These are phyloP conservation scores for Exophiala mesophila DNA, from an alignment of 2,329 filamentous ascomycete genomes.

Conservation along the genomic window DNA sequence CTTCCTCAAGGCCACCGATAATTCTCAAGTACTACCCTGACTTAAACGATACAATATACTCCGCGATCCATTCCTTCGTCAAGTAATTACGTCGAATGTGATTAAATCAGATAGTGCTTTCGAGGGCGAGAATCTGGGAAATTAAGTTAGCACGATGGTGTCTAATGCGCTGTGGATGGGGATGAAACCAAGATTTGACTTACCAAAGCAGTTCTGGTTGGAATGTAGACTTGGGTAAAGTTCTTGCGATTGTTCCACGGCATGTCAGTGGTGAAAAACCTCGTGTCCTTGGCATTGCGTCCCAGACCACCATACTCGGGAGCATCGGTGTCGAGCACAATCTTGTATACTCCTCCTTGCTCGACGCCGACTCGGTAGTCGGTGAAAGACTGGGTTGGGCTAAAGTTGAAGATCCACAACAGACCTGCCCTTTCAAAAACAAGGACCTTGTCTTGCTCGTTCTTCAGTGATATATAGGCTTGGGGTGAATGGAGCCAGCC, in stretches of 20 bases:
- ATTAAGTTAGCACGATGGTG: slow-evolving; percentile 23
- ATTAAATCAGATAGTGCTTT: slow-evolving; percentile 39
- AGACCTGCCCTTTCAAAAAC: slow-evolving; percentile 90
- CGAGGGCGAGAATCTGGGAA: slow-evolving; percentile 51
- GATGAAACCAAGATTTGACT: slow-evolving; percentile 4
- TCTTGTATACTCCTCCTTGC: slow-evolving; percentile 73
- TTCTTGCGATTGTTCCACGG: slow-evolving; percentile 87
- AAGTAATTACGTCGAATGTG: too few relatives aligned
- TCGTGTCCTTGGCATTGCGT: slow-evolving; percentile 70
- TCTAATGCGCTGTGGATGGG: too few relatives aligned
- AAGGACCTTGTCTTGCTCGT: slow-evolving; percentile 88
- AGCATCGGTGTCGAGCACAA: slow-evolving; percentile 78
- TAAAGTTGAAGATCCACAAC: slow-evolving; percentile 95
- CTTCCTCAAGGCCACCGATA: too few relatives aligned
- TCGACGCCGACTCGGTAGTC: slow-evolving; percentile 93
- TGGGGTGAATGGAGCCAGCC: slow-evolving; percentile 84
- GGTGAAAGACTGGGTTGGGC: slow-evolving; percentile 74
- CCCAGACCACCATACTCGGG: slow-evolving; percentile 73
- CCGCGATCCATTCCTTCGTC: too few relatives aligned
- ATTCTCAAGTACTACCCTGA: too few relatives aligned
- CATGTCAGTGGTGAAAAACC: slow-evolving; percentile 89
- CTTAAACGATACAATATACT: too few relatives aligned
- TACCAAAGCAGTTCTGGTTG: slow-evolving; percentile 76
- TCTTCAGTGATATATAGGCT: slow-evolving; percentile 89
- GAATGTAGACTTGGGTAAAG: slow-evolving; percentile 88